phyloP scores from a whole-genome alignment of 257 asterid species.

The Nicotiana benthamiana region DNA sequence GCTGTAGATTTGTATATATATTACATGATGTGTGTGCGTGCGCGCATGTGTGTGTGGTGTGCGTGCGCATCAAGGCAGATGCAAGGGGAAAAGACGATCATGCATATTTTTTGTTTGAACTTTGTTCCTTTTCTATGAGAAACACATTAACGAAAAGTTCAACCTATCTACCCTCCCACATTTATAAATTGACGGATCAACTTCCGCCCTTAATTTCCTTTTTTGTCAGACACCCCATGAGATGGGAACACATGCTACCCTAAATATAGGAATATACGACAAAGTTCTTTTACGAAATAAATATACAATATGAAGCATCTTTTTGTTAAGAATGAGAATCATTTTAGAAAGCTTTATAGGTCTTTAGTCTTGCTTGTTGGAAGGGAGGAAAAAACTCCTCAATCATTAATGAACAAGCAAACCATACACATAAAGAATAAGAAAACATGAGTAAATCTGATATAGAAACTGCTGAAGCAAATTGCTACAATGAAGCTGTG shows the following conservation, averaged over 20 bases:
- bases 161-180: too few relatives aligned
- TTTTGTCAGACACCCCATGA: background rate
- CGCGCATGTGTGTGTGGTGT: too few relatives aligned
- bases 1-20: background rate
- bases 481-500: background rate
- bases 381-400: background rate
- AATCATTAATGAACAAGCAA: background rate
- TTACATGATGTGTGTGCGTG: background rate
- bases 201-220: too few relatives aligned
- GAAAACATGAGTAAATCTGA: background rate
- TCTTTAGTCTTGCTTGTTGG: background rate
- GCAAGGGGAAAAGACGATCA: background rate
- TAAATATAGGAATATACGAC: background rate
- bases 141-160: background rate
- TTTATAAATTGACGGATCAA: too few relatives aligned
- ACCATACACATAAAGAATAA: background rate
- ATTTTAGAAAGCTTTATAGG: background rate
- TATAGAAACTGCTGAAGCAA: background rate
- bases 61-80: background rate
- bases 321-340: background rate
- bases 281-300: background rate
- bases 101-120: too few relatives aligned
- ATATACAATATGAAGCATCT: background rate
- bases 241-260: background rate
- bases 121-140: background rate